Evolutionary conservation across 768 basidiomycete genomes (phyloP), one percentile per base, ranked within the genome.

Genomic region (Phylloporus sp.): DNA sequence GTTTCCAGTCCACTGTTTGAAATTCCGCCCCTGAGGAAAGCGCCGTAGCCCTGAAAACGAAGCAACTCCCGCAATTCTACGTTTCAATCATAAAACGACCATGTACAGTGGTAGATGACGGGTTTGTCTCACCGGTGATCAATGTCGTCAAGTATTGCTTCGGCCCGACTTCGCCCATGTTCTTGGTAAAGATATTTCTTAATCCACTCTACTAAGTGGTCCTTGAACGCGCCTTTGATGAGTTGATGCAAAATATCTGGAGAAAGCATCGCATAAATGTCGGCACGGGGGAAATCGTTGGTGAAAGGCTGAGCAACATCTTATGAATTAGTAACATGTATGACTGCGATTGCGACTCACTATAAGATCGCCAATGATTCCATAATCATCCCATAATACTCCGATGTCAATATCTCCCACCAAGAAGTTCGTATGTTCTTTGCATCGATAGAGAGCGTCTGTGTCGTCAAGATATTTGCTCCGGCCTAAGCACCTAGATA

Each of bases 1-100:
- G 45, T 72, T 60, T 1, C 69, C 70, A 0, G 70, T 73, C 72
- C 72, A 73, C 41, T 72, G 70, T 22, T 66, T 67, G 44, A 72
- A 72, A 2, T 57, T 47, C 0, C 49, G 51, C 2, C 71, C 70
- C 32, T 70, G 52, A 9, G 60, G 63, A 48, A 73, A 73, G 0
- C 59, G 53, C 6, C 59, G 54, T 1, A 70, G 54, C 1, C 64
- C 67, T 1, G 69, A 45, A 45, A 69, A 72, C 1, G 56, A 34
- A 2, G 67, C 60, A 0, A 59, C 66, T 1, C 52, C 64, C 3
- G 71, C 55, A 31, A 69, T 69, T 22, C 67, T 70, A 34, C 4
- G 13, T 13, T 10, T 3, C 22, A 22, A 27, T n/a, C 24, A 4
- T 5, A 22, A 40, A 6, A 16, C 26, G 5, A n/a, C 5, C 15